Conservation (phyloP, 2,329 filamentous ascomycete genomes). For the Phyllosticta paracitricarpa region DNA sequence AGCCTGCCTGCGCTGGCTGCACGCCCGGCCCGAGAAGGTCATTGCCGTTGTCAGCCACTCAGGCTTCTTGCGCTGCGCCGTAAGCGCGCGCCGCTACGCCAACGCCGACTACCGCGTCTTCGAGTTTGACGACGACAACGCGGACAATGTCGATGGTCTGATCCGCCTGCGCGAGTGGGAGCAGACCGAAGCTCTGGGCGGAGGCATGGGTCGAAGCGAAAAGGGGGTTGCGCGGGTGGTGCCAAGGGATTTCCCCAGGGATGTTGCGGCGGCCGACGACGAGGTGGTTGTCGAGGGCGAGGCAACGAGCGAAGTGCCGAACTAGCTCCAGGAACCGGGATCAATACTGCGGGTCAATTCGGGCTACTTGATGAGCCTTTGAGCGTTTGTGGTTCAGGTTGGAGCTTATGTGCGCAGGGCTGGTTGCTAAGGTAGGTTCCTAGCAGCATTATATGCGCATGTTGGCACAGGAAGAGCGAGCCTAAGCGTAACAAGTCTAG, state of each 20-base stretch:
- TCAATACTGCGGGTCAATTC: neutral
- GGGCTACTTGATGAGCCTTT: neutral
- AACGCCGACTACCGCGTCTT: conserved; percentile 59
- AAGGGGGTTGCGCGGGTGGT: conserved; percentile 20
- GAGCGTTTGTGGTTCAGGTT: too few species aligned
- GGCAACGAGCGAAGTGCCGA: conserved; percentile 1
- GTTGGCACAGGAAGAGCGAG: too few species aligned
- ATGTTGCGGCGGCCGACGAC: conserved; percentile 3
- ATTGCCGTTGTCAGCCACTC: conserved; percentile 58
- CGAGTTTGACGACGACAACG: conserved; percentile 39
- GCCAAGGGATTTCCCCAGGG: conserved; percentile 17
- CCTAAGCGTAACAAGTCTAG: too few species aligned
- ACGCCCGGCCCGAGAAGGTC: conserved; percentile 47
- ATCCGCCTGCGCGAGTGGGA: conserved; percentile 38
- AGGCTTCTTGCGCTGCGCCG: conserved; percentile 49
- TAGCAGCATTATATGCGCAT: too few species aligned
- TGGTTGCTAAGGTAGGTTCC: too few species aligned
- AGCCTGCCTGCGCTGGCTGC: conserved; percentile 40
- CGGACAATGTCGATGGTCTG: conserved; percentile 28
- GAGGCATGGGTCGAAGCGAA: conserved; percentile 43
- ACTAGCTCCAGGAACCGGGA: neutral
- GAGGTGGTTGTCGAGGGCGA: neutral
- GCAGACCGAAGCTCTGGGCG: conserved; percentile 34
- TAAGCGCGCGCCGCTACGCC: conserved; percentile 41
- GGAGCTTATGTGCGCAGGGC: too few species aligned